A percentile compares a stretch with the other conserved stretches of the same genome.
Conservation (phyloP, 495 filamentous ascomycete species). For the Penicillium waksmanii region DNA sequence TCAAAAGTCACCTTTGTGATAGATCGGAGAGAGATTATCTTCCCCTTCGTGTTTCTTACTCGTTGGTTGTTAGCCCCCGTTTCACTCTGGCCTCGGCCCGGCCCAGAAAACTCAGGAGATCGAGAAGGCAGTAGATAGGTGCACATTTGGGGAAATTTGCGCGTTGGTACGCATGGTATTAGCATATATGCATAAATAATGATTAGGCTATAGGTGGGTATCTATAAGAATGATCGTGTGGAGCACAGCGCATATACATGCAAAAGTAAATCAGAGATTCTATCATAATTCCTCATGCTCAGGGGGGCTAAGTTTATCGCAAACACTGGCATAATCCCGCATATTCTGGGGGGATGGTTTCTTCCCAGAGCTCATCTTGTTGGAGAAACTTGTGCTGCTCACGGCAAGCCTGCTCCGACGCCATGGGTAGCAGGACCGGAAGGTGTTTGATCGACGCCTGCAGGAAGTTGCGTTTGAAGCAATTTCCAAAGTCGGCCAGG, state of each 20-base stretch:
- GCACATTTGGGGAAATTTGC: background rate
- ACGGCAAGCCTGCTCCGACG: constrained; percentile 42
- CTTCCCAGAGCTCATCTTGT: constrained; percentile 43
- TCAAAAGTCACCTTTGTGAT: too few species aligned
- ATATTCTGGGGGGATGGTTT: constrained; percentile 49
- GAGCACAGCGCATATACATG: background rate
- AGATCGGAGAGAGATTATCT: too few species aligned
- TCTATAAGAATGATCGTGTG: background rate
- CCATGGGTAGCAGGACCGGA: constrained; percentile 42
- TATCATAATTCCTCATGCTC: constrained; percentile 34
- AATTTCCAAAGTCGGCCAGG: constrained; percentile 46
- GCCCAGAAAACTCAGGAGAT: too few species aligned
- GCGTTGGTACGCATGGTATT: background rate
- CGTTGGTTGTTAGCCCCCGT: too few species aligned
- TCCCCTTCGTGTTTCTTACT: too few species aligned
- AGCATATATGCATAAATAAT: background rate
- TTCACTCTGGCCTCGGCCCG: too few species aligned
- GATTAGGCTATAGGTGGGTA: background rate
- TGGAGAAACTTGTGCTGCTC: constrained; percentile 41
- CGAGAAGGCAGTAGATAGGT: background rate
- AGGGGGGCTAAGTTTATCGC: constrained; percentile 29
- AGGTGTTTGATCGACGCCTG: constrained; percentile 40
- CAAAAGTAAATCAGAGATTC: background rate
- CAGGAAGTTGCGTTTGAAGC: constrained; percentile 48
- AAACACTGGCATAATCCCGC: constrained; percentile 47